A percentile compares a stretch with the other conserved stretches of the same genome.
Evolutionary conservation across 768 basidiomycete genomes (phyloP).

Genomic region (Multifurca ochricompacta): DNA sequence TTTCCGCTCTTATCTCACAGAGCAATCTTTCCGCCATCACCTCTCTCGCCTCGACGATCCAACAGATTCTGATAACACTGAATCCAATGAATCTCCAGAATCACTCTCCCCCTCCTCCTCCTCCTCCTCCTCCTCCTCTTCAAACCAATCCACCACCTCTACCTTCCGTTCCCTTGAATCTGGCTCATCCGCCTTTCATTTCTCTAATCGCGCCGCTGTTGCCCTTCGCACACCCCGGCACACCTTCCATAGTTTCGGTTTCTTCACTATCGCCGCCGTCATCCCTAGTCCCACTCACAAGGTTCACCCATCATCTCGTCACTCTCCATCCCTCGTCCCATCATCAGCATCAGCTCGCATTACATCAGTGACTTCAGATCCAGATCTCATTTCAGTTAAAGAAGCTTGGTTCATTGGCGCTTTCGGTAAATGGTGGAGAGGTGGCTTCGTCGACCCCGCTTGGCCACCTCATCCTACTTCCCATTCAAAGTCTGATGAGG

Average conservation of each 20-base stretch:
- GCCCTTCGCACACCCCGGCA: slow-evolving; percentile 88
- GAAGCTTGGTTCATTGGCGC: slow-evolving; percentile 89
- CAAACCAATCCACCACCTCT: slow-evolving; percentile 15
- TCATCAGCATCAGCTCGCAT: neutral
- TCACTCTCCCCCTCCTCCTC: no score
- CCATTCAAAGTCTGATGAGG: slow-evolving; percentile 53
- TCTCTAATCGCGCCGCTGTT: slow-evolving; percentile 87
- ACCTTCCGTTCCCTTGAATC: slow-evolving; percentile 22
- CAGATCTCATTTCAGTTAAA: slow-evolving; percentile 46
- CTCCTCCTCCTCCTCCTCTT: no score
- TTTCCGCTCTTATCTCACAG: slow-evolving; percentile 93
- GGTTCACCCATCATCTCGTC: slow-evolving; percentile 14
- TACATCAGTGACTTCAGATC: slow-evolving; percentile 23
- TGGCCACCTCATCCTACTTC: slow-evolving; percentile 53
- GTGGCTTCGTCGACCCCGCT: slow-evolving; percentile 75
- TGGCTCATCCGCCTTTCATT: slow-evolving; percentile 56
- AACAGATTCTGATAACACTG: slow-evolving; percentile 43
- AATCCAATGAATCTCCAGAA: slow-evolving; percentile 26
- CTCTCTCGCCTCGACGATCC: slow-evolving; percentile 75
- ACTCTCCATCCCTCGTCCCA: slow-evolving; percentile 11
- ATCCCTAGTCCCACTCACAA: slow-evolving; percentile 49
- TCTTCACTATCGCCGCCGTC: slow-evolving; percentile 82
- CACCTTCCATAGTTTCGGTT: slow-evolving; percentile 76
- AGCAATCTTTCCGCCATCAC: slow-evolving; percentile 93
- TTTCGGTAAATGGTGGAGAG: slow-evolving; percentile 89